phyloP scores from a whole-genome alignment of 2,329 filamentous ascomycete genomes.

The Trichoderma koningii region DNA sequence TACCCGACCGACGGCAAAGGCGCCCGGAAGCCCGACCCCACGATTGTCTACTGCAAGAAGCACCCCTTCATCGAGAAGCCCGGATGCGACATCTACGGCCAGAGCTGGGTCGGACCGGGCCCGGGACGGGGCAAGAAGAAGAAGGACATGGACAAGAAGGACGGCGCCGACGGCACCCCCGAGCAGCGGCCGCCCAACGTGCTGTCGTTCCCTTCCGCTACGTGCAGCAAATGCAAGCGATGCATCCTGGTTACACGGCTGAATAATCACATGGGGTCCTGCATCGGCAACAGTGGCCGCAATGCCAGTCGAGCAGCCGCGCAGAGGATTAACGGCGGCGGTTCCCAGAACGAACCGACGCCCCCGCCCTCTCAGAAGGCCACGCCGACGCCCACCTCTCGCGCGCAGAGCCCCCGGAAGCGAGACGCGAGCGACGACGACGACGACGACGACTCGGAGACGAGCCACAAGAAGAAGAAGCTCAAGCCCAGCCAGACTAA shows the following conservation, averaged over 20 bases:
- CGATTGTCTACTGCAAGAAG: conserved; percentile 75
- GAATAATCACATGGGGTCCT: conserved; percentile 69
- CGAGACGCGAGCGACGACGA: conserved; percentile 60
- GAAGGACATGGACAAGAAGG: conserved; percentile 71
- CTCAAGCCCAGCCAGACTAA: conserved; percentile 52
- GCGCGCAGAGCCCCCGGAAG: conserved; percentile 58
- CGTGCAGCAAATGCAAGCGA: conserved; percentile 67
- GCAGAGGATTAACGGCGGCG: conserved; percentile 63
- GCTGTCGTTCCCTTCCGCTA: conserved; percentile 65
- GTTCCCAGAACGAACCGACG: conserved; percentile 57
- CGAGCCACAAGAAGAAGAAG: conserved; percentile 60
- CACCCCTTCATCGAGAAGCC: conserved; percentile 75
- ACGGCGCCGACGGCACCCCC: conserved; percentile 51
- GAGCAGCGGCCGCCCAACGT: conserved; percentile 63
- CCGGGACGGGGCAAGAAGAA: conserved; percentile 75
- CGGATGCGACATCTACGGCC: conserved; percentile 79
- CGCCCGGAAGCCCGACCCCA: conserved; percentile 64
- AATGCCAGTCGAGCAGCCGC: conserved; percentile 64
- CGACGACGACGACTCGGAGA: conserved; percentile 51
- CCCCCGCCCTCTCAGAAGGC: conserved; percentile 65
- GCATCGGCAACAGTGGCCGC: conserved; percentile 66
- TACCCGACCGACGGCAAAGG: conserved; percentile 72
- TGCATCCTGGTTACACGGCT: conserved; percentile 66
- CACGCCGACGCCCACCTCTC: conserved; percentile 58
- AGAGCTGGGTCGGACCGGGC: conserved; percentile 73